These are phyloP conservation scores for Malania oleifera DNA, from an alignment of 164 flowering plant species.

Conservation along the genomic window DNA sequence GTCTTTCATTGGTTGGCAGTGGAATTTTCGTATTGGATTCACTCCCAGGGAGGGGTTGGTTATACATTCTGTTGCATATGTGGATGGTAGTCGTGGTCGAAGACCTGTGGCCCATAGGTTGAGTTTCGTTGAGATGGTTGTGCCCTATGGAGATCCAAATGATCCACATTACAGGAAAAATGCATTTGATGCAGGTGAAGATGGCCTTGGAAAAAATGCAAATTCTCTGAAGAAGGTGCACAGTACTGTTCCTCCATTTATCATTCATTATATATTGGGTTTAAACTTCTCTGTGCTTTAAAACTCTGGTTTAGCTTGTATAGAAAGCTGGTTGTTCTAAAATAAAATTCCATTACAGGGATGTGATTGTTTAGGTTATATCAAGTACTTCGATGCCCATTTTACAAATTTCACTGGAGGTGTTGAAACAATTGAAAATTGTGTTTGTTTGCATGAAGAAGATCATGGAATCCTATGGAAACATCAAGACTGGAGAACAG, in stretches of 20 bases:
- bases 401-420: constrained; percentile 90
- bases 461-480: constrained; percentile 91
- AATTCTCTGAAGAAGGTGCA: constrained; percentile 85
- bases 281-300: background rate
- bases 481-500: constrained; percentile 95
- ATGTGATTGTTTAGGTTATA: constrained; percentile 86
- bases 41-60: constrained; percentile 88
- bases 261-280: background rate
- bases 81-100: constrained; percentile 87
- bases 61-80: constrained; percentile 81
- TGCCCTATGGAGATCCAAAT: constrained; percentile 92
- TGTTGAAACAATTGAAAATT: constrained; percentile 88
- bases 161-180: constrained; percentile 92
- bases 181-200: constrained; percentile 98
- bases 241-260: background rate
- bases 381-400: constrained; percentile 91
- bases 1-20: constrained; percentile 38
- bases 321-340: background rate
- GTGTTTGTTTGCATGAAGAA: constrained; percentile 95
- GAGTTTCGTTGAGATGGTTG: constrained; percentile 97
- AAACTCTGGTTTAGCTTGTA: background rate
- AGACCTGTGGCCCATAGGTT: constrained; percentile 85
- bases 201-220: constrained; percentile 93
- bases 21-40: constrained; percentile 90
- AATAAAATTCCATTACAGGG: constrained; percentile 46